Conservation (phyloP, 2,329 filamentous ascomycete species). For the Cordyceps farinosa region DNA sequence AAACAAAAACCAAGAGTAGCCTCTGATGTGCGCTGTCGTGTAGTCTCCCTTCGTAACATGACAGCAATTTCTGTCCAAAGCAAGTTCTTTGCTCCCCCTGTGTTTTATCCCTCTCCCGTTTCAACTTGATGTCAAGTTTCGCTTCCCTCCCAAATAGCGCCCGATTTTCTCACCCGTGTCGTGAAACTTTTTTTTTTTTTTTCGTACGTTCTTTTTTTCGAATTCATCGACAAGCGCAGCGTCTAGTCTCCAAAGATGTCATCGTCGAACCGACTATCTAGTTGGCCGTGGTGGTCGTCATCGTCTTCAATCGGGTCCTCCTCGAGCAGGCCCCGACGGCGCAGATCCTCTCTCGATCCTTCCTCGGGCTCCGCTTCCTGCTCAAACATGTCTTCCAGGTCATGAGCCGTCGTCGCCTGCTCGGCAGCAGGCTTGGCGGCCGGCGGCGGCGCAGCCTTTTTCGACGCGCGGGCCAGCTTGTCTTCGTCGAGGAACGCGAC, state of each 20-base stretch:
- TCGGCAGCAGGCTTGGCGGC: conserved; percentile 32
- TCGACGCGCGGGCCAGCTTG: conserved; percentile 47
- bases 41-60: neutral
- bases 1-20: too few species aligned
- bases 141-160: neutral
- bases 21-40: neutral
- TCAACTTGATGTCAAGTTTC: neutral
- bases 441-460: conserved; percentile 31
- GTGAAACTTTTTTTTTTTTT: neutral
- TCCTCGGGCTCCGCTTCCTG: conserved; percentile 53
- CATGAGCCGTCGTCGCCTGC: conserved; percentile 32
- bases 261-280: conserved; percentile 40
- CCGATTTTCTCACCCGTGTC: conserved; percentile 5
- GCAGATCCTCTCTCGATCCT: conserved; percentile 56
- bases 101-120: neutral
- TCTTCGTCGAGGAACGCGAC: conserved; percentile 73
- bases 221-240: neutral
- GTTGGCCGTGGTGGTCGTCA: conserved; percentile 27
- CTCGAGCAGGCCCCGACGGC: conserved; percentile 52
- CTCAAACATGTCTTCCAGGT: conserved; percentile 37
- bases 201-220: too few species aligned
- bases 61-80: neutral
- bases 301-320: conserved; percentile 42
- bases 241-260: conserved; percentile 44
- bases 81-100: neutral